Evolutionary conservation across 257 asterid genomes (phyloP).

Genomic region (Scutellaria baicalensis): DNA sequence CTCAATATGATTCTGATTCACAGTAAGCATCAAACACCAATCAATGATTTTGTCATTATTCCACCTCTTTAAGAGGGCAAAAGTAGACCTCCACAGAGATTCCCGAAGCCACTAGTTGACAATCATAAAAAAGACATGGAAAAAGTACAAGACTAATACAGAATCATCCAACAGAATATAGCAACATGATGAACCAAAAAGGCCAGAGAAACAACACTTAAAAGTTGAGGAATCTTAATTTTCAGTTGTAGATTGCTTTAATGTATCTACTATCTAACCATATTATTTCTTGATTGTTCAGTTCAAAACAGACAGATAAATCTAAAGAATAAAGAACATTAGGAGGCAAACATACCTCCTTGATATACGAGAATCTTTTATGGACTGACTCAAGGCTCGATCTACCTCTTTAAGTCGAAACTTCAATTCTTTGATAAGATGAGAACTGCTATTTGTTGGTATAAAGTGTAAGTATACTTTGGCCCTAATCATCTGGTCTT

Average conservation of each 20-base stretch:
- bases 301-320: neutral
- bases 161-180: neutral
- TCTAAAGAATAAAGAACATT: neutral
- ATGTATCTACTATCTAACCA: constrained; percentile 1
- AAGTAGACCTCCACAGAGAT: neutral
- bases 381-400: constrained; percentile 50
- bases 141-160: neutral
- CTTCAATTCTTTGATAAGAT: constrained; percentile 77
- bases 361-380: constrained; percentile 58
- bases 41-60: neutral
- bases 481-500: constrained; percentile 82
- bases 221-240: neutral
- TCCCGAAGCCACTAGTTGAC: neutral
- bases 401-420: constrained; percentile 81
- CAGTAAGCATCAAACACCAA: neutral
- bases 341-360: constrained; percentile 42
- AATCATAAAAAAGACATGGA: neutral
- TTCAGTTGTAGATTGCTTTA: neutral
- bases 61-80: neutral
- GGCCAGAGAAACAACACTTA: neutral
- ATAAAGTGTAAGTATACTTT: constrained; percentile 58
- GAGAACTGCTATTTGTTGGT: constrained; percentile 66
- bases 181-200: neutral
- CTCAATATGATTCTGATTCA: neutral
- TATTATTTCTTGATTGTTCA: neutral